Conservation (phyloP, 768 basidiomycete species). For the Macrolepiota dolichaula region DNA sequence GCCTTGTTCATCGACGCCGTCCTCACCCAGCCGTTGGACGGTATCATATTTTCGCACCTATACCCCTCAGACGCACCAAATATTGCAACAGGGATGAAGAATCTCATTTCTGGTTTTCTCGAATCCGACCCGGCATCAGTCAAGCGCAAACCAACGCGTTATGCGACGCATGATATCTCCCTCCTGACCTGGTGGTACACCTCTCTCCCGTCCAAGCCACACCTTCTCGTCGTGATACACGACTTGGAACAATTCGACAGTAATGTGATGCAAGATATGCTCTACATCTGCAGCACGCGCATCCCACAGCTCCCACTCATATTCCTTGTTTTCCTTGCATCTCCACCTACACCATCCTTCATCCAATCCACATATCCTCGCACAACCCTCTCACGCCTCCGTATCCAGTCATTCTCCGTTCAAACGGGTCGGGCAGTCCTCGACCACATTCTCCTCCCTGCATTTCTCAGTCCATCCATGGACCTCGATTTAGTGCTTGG, state of each 20-base stretch:
- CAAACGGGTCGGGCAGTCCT: slow-evolving; percentile 47
- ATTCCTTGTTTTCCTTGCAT: slow-evolving; percentile 61
- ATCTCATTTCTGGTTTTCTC: slow-evolving; percentile 51
- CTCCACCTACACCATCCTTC: slow-evolving; percentile 52
- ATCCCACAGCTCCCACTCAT: slow-evolving; percentile 55
- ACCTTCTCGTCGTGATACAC: slow-evolving; percentile 61
- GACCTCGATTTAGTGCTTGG: slow-evolving; percentile 62
- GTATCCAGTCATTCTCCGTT: slow-evolving; percentile 47
- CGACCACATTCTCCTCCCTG: slow-evolving; percentile 54
- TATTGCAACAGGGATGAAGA: slow-evolving; percentile 49
- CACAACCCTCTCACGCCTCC: slow-evolving; percentile 53
- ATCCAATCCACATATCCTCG: slow-evolving; percentile 59
- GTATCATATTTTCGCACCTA: slow-evolving; percentile 43
- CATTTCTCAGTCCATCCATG: slow-evolving; percentile 62
- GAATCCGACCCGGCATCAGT: slow-evolving; percentile 15
- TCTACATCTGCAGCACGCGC: slow-evolving; percentile 66
- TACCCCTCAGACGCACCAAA: slow-evolving; percentile 57
- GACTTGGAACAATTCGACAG: slow-evolving; percentile 75
- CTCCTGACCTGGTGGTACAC: slow-evolving; percentile 60
- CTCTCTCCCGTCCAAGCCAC: slow-evolving; percentile 29
- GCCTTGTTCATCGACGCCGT: slow-evolving; percentile 43
- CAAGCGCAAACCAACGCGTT: slow-evolving; percentile 40
- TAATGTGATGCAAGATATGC: slow-evolving; percentile 59
- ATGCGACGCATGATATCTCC: slow-evolving; percentile 60
- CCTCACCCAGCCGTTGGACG: slow-evolving; percentile 38